These are phyloP conservation scores for Verticillium nonalfalfae DNA, from an alignment of 2,329 filamentous ascomycete genomes.

Conservation along the genomic window DNA sequence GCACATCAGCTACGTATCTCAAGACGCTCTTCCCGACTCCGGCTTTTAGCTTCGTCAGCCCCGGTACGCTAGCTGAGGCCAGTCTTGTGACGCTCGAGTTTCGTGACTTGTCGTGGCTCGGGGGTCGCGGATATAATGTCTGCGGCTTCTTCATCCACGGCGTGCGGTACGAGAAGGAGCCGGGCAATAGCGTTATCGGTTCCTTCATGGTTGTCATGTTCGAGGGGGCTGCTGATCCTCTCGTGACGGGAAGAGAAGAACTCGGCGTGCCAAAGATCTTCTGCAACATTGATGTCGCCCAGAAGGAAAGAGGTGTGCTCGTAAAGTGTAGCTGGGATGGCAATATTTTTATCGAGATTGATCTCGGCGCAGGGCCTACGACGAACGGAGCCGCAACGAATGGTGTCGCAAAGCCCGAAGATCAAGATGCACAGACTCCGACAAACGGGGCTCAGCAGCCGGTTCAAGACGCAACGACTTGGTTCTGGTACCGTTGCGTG, in stretches of 20 bases:
- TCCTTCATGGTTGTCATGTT: slow-evolving; percentile 52
- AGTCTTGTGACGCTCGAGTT: slow-evolving; percentile 35
- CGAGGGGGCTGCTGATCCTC: slow-evolving; percentile 52
- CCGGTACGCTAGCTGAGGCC: slow-evolving; percentile 35
- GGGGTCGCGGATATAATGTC: slow-evolving; percentile 50
- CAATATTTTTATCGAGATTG: slow-evolving; percentile 22
- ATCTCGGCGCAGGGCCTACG: slow-evolving; percentile 16
- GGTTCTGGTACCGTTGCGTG: slow-evolving; percentile 52
- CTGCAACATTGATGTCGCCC: slow-evolving; percentile 39
- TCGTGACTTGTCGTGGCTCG: slow-evolving; percentile 52
- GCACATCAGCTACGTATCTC: slow-evolving; percentile 28
- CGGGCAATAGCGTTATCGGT: slow-evolving; percentile 38
- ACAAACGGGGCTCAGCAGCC: too few species aligned
- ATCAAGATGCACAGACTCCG: slow-evolving; percentile 18
- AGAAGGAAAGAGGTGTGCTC: slow-evolving; percentile 17
- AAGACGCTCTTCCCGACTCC: slow-evolving; percentile 38
- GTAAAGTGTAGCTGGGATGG: slow-evolving; percentile 33
- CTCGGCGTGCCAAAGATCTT: slow-evolving; percentile 56
- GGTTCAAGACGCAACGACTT: slow-evolving; percentile 31
- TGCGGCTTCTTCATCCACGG: slow-evolving; percentile 58
- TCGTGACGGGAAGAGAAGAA: slow-evolving; percentile 53
- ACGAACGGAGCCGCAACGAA: slow-evolving; percentile 29
- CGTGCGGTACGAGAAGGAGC: slow-evolving; percentile 47
- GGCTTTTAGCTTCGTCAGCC: slow-evolving; percentile 32
- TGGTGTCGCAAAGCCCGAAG: slow-evolving; percentile 22